A percentile compares a stretch with the other conserved stretches of the same genome.
These are phyloP conservation scores for Diaporthe sp. DNA, from an alignment of 2,329 filamentous ascomycete species.

Conservation along the genomic window DNA sequence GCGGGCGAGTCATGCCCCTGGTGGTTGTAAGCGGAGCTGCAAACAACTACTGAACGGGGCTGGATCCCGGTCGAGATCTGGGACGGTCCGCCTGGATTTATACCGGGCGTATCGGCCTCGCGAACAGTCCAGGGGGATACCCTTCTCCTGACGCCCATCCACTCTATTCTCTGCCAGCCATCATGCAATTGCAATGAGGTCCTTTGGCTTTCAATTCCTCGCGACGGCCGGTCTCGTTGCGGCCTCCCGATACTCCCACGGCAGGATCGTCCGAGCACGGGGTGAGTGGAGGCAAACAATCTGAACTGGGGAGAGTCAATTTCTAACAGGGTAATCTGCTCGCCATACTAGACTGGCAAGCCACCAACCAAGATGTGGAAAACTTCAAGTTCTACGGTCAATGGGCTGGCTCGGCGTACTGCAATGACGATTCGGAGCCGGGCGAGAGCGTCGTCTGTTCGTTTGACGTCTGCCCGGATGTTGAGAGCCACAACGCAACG, in stretches of 20 bases:
- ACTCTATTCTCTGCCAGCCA: not conserved
- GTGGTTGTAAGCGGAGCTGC: not conserved
- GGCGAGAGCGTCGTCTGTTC: conserved; percentile 59
- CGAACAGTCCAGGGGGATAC: not conserved
- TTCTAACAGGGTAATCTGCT: not conserved
- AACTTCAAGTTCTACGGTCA: conserved; percentile 59
- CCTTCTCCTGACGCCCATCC: not conserved
- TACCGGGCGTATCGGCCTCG: not conserved
- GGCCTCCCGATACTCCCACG: conserved; percentile 1
- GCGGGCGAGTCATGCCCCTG: conserved; percentile 2
- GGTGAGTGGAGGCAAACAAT: not conserved
- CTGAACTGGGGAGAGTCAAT: not conserved
- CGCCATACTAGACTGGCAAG: not conserved
- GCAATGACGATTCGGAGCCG: conserved; percentile 57
- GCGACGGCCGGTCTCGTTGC: conserved; percentile 20
- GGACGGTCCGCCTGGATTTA: not conserved
- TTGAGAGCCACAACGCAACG: conserved; percentile 57
- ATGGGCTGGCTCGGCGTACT: conserved; percentile 66
- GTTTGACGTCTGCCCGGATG: conserved; percentile 57
- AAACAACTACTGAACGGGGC: not conserved
- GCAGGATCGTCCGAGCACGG: conserved; percentile 19
- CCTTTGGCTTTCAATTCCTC: not conserved
- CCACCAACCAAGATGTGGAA: conserved; percentile 32
- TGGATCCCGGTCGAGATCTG: not conserved
- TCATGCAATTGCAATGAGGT: conserved; percentile 18